Evolutionary conservation across 495 filamentous ascomycete species (phyloP).

Genomic region (Penicillium parvum): DNA sequence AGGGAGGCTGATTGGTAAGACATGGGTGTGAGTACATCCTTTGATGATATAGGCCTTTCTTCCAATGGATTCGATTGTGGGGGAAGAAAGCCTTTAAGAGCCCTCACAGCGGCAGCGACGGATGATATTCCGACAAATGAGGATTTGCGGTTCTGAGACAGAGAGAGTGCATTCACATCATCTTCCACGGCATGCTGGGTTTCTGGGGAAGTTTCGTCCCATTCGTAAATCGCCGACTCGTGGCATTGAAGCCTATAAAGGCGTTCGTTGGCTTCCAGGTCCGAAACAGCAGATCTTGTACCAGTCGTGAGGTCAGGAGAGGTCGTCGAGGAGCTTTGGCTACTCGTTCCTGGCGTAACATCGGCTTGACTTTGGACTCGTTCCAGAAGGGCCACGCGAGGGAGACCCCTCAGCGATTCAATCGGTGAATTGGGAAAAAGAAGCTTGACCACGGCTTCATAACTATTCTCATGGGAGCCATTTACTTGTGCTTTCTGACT

Average conservation of each 20-base stretch:
- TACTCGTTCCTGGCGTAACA: conserved; percentile 4
- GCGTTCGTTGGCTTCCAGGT: conserved; percentile 2
- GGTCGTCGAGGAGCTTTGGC: conserved; percentile 6
- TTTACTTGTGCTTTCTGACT: conserved; percentile 6
- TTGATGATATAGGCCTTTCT: neutral
- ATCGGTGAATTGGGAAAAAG: conserved; percentile 7
- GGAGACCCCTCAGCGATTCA: conserved; percentile 6
- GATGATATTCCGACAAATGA: conserved; percentile 13
- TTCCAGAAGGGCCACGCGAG: conserved; percentile 4
- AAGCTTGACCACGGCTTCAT: conserved; percentile 5
- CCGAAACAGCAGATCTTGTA: neutral
- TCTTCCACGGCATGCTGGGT: conserved; percentile 2
- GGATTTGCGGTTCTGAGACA: neutral
- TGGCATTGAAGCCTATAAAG: conserved; percentile 7
- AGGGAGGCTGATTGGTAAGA: neutral
- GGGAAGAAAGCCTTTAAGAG: neutral
- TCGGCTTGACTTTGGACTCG: conserved; percentile 1
- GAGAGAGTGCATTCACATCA: conserved; percentile 8
- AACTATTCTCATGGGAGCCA: neutral
- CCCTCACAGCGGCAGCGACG: conserved; percentile 6
- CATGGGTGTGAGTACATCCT: neutral
- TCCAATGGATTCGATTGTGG: conserved; percentile 1
- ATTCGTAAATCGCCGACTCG: conserved; percentile 4
- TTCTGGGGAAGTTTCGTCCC: conserved; percentile 9
- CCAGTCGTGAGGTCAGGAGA: conserved; percentile 4